Percentiles rank a stretch among this genome's conserved stretches.
phyloP scores from a whole-genome alignment of 75 land plant species.

The Selaginella moellendorffii region DNA sequence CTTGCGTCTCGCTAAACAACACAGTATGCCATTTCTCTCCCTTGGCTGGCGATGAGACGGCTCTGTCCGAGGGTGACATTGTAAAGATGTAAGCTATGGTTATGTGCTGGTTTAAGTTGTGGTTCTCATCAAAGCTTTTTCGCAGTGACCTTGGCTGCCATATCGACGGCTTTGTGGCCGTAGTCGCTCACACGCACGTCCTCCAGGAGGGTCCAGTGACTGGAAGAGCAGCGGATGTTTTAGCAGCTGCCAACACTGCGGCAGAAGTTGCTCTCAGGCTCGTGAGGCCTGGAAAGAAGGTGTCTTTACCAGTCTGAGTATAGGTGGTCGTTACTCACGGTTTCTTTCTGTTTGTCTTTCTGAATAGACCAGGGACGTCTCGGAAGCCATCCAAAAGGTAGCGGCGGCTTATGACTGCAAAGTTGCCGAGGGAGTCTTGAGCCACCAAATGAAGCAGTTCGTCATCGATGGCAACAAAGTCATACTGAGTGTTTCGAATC shows the following conservation, averaged over 20 bases:
- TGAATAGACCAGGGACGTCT: conserved; percentile 98
- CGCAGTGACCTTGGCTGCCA: conserved; percentile 92
- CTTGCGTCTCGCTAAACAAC: conserved; percentile 82
- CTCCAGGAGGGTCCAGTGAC: conserved; percentile 72
- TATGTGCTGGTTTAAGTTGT: neutral
- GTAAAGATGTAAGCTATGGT: conserved; percentile 61
- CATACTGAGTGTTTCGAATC: conserved; percentile 66
- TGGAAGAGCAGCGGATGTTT: conserved; percentile 89
- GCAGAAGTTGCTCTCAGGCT: conserved; percentile 96
- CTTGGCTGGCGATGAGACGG: conserved; percentile 56
- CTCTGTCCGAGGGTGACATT: conserved; percentile 58
- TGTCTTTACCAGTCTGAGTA: conserved; percentile 8
- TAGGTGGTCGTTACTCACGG: neutral
- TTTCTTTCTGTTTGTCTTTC: neutral
- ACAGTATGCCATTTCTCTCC: conserved; percentile 90
- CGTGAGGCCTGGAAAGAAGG: conserved; percentile 94
- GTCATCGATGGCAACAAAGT: conserved; percentile 96
- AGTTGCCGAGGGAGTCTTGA: conserved; percentile 90
- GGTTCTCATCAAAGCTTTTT: too few relatives aligned
- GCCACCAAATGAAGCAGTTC: conserved; percentile 98
- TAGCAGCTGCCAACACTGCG: conserved; percentile 88
- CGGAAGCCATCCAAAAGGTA: conserved; percentile 95
- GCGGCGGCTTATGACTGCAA: conserved; percentile 99
- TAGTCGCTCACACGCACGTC: conserved; percentile 90
- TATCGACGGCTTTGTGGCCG: conserved; percentile 96